A percentile compares a stretch with the other conserved stretches of the same genome.
Conservation (phyloP, 2,329 filamentous ascomycete species). For the Colletotrichum destructivum region DNA sequence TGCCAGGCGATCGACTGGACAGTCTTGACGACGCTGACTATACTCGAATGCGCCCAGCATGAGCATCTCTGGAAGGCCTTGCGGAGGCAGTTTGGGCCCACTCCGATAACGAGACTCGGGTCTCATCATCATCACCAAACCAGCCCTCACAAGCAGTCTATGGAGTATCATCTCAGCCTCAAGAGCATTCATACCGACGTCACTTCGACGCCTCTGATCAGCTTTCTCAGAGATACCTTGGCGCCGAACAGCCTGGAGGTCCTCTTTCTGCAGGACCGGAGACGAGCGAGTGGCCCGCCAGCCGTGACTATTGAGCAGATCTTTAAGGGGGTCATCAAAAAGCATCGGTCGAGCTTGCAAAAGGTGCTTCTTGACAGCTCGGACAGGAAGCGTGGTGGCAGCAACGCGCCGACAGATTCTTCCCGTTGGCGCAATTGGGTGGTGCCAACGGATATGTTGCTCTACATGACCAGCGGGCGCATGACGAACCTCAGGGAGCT, state of each 20-base stretch:
- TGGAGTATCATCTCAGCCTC: conserved; percentile 75
- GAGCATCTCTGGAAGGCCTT: conserved; percentile 83
- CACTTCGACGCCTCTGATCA: conserved; percentile 77
- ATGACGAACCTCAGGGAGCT: conserved; percentile 82
- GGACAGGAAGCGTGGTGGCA: conserved; percentile 58
- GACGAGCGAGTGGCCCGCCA: conserved; percentile 59
- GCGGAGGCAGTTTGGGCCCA: conserved; percentile 72
- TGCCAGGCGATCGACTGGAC: conserved; percentile 83
- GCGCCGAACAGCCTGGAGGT: conserved; percentile 86
- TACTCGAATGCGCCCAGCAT: conserved; percentile 81
- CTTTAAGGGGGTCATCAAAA: conserved; percentile 77
- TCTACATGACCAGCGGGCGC: conserved; percentile 82
- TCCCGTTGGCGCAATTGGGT: conserved; percentile 79
- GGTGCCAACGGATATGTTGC: conserved; percentile 76
- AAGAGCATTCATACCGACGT: conserved; percentile 84
- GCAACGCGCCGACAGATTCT: conserved; percentile 48
- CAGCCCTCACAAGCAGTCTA: conserved; percentile 50
- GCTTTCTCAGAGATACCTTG: conserved; percentile 83
- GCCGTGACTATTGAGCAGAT: conserved; percentile 78
- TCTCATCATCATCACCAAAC: conserved; percentile 35
- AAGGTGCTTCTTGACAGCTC: conserved; percentile 83
- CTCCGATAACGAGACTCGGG: conserved; percentile 44
- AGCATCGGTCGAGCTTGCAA: conserved; percentile 79
- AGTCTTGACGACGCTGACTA: conserved; percentile 77
- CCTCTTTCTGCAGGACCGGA: conserved; percentile 81